Evolutionary conservation across 2,329 filamentous ascomycete species (phyloP).

Genomic region (Kalaharituber pfeilii): DNA sequence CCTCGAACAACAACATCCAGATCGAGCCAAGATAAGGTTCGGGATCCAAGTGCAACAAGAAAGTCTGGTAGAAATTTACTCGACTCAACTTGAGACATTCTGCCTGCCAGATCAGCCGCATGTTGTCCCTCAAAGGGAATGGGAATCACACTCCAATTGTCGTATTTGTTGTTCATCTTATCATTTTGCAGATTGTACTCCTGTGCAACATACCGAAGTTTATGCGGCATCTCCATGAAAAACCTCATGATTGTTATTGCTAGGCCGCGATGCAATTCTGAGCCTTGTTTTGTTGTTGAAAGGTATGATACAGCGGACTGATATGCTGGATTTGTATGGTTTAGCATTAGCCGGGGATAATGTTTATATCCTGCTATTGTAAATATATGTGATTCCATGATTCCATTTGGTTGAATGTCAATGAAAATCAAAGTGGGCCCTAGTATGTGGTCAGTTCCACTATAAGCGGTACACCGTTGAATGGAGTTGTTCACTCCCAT

Average conservation of each 20-base stretch:
- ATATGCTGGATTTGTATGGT: slow-evolving; percentile 65
- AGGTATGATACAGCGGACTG: slow-evolving; percentile 81
- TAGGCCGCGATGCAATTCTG: slow-evolving; percentile 68
- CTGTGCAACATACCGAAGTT: slow-evolving; percentile 44
- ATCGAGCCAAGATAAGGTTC: slow-evolving; percentile 70
- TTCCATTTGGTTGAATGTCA: slow-evolving; percentile 41
- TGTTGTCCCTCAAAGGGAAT: slow-evolving; percentile 77
- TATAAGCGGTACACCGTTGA: not conserved
- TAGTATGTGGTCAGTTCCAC: not conserved
- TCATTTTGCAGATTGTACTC: slow-evolving; percentile 14
- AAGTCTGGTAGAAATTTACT: slow-evolving; percentile 53
- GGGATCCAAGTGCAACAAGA: slow-evolving; percentile 58
- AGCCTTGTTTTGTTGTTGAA: slow-evolving; percentile 80
- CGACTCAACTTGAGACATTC: slow-evolving; percentile 69
- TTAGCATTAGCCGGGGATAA: slow-evolving; percentile 80
- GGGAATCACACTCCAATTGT: slow-evolving; percentile 42
- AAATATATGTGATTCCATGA: slow-evolving; percentile 74
- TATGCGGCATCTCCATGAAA: slow-evolving; percentile 66
- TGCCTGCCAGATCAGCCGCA: slow-evolving; percentile 73
- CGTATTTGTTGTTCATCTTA: not conserved
- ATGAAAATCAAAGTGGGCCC: not conserved
- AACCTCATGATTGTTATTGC: slow-evolving; percentile 91
- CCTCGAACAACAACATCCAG: slow-evolving; percentile 69
- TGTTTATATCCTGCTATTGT: slow-evolving; percentile 75
- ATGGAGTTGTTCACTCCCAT: not conserved